These are phyloP conservation scores for Thelonectria blattea DNA, from an alignment of 2,329 filamentous ascomycete species.

Conservation along the genomic window DNA sequence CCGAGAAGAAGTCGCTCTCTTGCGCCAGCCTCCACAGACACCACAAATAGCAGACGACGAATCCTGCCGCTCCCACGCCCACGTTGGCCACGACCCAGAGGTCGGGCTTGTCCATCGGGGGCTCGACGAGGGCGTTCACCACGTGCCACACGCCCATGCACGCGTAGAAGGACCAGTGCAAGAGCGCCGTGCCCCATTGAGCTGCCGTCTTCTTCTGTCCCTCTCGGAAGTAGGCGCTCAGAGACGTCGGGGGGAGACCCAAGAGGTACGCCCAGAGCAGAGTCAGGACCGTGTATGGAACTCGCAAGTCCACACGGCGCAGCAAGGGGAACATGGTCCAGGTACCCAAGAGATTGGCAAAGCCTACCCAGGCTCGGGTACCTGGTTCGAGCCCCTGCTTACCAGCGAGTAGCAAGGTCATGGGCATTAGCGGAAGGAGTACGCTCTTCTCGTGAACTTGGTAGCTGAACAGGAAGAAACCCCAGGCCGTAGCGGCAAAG, in stretches of 20 bases:
- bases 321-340: constrained; percentile 97
- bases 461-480: constrained; percentile 96
- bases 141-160: constrained; percentile 84
- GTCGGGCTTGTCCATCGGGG: constrained; percentile 83
- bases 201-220: constrained; percentile 40
- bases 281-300: constrained; percentile 86
- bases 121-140: constrained; percentile 68
- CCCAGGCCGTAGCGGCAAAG: constrained; percentile 87
- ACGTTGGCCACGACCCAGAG: constrained; percentile 94
- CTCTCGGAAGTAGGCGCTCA: constrained; percentile 69
- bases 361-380: constrained; percentile 89
- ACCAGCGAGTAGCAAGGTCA: constrained; percentile 85
- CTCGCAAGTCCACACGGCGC: constrained; percentile 78
- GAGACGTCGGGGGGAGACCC: constrained; percentile 79
- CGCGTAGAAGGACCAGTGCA: constrained; percentile 79
- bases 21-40: constrained; percentile 73
- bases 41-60: constrained; percentile 89
- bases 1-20: constrained; percentile 61
- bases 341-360: constrained; percentile 85
- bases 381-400: constrained; percentile 78
- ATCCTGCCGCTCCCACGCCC: constrained; percentile 82
- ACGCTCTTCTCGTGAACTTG: constrained; percentile 99
- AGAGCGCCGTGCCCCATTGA: constrained; percentile 64
- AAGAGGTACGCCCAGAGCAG: constrained; percentile 91
- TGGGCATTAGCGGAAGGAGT: constrained; percentile 87